Conservation (phyloP, 257 asterid species). For the Scutellaria baicalensis region DNA sequence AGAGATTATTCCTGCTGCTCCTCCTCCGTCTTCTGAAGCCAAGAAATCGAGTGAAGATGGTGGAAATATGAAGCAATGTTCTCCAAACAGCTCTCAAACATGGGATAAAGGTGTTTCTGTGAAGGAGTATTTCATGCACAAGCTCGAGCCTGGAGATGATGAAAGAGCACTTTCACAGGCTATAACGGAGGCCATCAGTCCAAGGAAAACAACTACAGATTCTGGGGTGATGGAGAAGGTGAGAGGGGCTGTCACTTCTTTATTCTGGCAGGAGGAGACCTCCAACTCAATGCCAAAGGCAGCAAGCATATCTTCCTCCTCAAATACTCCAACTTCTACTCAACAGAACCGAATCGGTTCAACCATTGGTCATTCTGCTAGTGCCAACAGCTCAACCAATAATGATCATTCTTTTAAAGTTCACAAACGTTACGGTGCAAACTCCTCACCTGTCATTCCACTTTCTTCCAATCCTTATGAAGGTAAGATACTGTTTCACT, state of each 20-base stretch:
- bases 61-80: conserved; percentile 7
- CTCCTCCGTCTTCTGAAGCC: background rate
- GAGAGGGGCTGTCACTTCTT: conserved; percentile 62
- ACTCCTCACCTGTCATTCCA: conserved; percentile 40
- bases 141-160: conserved; percentile 88
- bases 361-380: conserved; percentile 15
- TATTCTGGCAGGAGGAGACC: conserved; percentile 50
- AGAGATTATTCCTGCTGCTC: background rate
- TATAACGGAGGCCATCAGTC: conserved; percentile 79
- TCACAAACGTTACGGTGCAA: conserved; percentile 17
- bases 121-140: conserved; percentile 72
- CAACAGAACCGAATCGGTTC: conserved; percentile 9
- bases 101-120: conserved; percentile 87
- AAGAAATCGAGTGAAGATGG: conserved; percentile 10
- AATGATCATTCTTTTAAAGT: conserved; percentile 17
- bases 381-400: conserved; percentile 4
- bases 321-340: background rate
- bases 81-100: conserved; percentile 24
- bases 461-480: conserved; percentile 33
- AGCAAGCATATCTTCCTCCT: conserved; percentile 11
- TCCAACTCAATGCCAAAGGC: conserved; percentile 11
- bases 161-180: conserved; percentile 88
- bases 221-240: conserved; percentile 69
- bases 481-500: conserved; percentile 35
- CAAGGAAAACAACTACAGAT: conserved; percentile 37